Base-by-base conservation (phyloP, 2,329 filamentous ascomycete species). In the Hortaea sp. region DNA sequence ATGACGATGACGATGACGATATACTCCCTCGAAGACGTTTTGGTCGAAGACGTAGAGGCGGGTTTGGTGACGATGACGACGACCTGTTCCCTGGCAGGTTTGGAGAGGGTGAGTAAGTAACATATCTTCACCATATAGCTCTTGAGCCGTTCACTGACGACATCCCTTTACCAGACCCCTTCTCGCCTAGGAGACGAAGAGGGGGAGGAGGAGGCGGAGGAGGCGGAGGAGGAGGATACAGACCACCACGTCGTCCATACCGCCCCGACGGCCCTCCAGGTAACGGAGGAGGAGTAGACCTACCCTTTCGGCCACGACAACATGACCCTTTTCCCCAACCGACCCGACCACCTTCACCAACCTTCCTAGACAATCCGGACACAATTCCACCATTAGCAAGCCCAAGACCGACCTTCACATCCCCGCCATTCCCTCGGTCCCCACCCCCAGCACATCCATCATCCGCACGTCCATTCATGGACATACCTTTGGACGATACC, bases 101-200 rank as follows among this genome's bases (percentile, higher is more conserved):
- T 13, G 43, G 43, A 29, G 37, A 46, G n/a, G 47, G 47, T 45
- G 37, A 42, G 44, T 41, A 45, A 44, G 40, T 45, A 45, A 34
- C 2, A 20, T 20, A 20, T 20, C 20, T 20, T 20, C 2, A 20
- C 20, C 20, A 20, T 20, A 20, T 20, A 20, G 20, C 20, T 4
- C 20, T 2, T 20, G 20, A 4, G 4, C 20, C 20, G 20, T 20
- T 20, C 20, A 20, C 20, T 20, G 20, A 20, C 20, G 20, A 20
- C 20, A 20, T 20, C 4, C 20, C 20, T 20, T 20, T 4, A 20
- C 2, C 20, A 20, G 20, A 20, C 9, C 38, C 11, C 20, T 40
- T 11, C 20, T 40, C 38, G 38, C n/a, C n/a, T 40, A 40, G 20
- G 5, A 28, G 27, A 10, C 12, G 20, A 20, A 20, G 20, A 20